Base-by-base conservation (phyloP, 2,329 filamentous ascomycete genomes). In the Arthroderma sp. region DNA sequence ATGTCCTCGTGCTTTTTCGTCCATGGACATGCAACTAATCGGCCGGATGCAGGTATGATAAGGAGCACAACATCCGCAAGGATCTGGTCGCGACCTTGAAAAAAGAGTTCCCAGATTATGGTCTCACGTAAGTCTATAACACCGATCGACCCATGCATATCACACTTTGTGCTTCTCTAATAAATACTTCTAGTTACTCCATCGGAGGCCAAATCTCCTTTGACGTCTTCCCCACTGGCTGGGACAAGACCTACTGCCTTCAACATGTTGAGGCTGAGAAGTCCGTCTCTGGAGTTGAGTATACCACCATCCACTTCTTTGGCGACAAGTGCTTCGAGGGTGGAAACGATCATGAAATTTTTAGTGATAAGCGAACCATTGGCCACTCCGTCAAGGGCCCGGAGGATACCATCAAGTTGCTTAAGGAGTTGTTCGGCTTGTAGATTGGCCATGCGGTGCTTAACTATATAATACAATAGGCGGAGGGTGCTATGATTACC, bases 241-340 rank as follows among this genome's bases (percentile, higher is more conserved):
- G 93, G 93, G 93, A 98, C 77, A 98, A 97, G 84, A 95, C 88
- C 8, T 98, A 95, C 80, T 96, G 91, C 77, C 79, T 97, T 64
- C 78, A 82, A 66, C 91, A 96, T 74, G 78, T 97, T 61, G 88
- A 93, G 76, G 80, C 80, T 62, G 91, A 96, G 72, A 84, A 82
- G 67, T 85, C 86, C 61, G 77, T 94, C 62, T 70, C 71, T 6
- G 75, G 75, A 3, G 63, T 73, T 53, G 76, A 84, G 23, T 97
- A 91, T 79, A 88, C 83, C 64, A 91, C 82, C 47, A 86, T 97
- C 65, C 93, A 97, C 79, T 97, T 97, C 81, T 98, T 97, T 67
- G 93, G 93, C 63, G 93, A 98, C 80, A 98, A 97, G 84, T 88
- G 88, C 25, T 84, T 83, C 69, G 74, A 85, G 71, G 91, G 93